Evolutionary conservation across 176 grass and related monocot species (phyloP), one percentile per base, ranked within the genome.

Genomic region (Ampelocalamus luodianensis): DNA sequence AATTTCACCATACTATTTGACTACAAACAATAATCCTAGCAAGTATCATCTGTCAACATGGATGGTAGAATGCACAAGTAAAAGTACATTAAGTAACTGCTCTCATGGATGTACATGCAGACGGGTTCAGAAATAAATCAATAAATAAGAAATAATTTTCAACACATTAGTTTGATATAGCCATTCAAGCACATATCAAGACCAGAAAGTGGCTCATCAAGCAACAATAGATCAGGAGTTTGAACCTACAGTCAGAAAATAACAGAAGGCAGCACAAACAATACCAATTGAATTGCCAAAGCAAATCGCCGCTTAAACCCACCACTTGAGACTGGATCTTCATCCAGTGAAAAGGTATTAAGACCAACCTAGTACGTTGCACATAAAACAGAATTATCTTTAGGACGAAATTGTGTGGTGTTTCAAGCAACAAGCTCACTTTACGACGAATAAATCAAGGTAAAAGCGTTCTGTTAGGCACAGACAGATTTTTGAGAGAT

Each of bases 161-260:
- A 58, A 65, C n/a, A 29, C 9, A 79, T 38, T 48, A 34, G 1
- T 71, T 71, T 49, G 18, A 32, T 77, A 71, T n/a, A 34, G 72
- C 39, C 32, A 78, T 65, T 46, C 27, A 90, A 40, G 37, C 12
- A 84, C 72, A 80, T 92, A 95, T 91, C 96, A 65, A 91, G 91
- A 75, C 93, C 93, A 60, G 93, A 93, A 10, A 98, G 88, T 42
- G 93, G 93, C 88, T 92, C 96, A 85, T 95, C 96, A 77, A 98
- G 88, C 88, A 98, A 75, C 55, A 98, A 87, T 10, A 98, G 70
- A 88, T 93, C 89, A 55, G 96, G 96, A 68, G 82, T 95, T 71
- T 95, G 93, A 89, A 92, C 93, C 93, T 98, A 83, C 14, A 93
- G 22, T 34, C 20, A 62, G 29, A 80, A 86, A 56, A 86, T 43